phyloP scores from a whole-genome alignment of 345 rosid species.

The Fremontodendron californicum region DNA sequence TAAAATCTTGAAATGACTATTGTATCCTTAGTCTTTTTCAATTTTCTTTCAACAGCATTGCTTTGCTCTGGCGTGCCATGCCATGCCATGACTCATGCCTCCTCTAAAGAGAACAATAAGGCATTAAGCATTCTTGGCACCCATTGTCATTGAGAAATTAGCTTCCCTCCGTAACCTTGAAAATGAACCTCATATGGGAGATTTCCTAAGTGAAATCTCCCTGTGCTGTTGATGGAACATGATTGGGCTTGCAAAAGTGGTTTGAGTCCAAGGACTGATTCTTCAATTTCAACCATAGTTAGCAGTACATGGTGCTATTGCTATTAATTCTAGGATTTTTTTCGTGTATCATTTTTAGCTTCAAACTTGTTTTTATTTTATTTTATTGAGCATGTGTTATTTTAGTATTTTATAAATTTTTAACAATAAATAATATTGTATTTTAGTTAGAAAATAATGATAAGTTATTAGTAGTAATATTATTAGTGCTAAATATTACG shows the following conservation, averaged over 20 bases:
- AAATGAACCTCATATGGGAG: slow-evolving; percentile 30
- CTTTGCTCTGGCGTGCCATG: slow-evolving; percentile 53
- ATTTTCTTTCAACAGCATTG: slow-evolving; percentile 29
- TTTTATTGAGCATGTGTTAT: too few relatives aligned
- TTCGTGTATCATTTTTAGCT: too few relatives aligned
- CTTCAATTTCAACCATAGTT: slow-evolving; percentile 37
- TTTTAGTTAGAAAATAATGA: too few relatives aligned
- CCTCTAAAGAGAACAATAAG: slow-evolving; percentile 62
- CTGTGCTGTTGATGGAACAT: slow-evolving; percentile 54
- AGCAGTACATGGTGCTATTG: slow-evolving; percentile 78
- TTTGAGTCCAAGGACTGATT: slow-evolving; percentile 50
- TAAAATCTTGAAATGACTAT: too few relatives aligned
- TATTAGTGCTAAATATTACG: too few relatives aligned
- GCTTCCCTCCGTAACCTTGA: slow-evolving; percentile 34
- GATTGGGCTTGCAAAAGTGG: slow-evolving; percentile 48
- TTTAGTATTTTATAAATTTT: too few relatives aligned
- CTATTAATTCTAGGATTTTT: slow-evolving; percentile 36
- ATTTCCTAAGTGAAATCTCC: slow-evolving; percentile 47
- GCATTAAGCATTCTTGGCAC: slow-evolving; percentile 58
- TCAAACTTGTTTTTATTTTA: too few relatives aligned
- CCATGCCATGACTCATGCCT: slow-evolving; percentile 69
- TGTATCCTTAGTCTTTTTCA: too few relatives aligned
- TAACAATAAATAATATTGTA: too few relatives aligned
- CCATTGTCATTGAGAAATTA: slow-evolving; percentile 45
- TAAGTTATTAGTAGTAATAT: too few relatives aligned